Conservation (phyloP, 2,329 filamentous ascomycete species). For the Penicillium oxalicum region DNA sequence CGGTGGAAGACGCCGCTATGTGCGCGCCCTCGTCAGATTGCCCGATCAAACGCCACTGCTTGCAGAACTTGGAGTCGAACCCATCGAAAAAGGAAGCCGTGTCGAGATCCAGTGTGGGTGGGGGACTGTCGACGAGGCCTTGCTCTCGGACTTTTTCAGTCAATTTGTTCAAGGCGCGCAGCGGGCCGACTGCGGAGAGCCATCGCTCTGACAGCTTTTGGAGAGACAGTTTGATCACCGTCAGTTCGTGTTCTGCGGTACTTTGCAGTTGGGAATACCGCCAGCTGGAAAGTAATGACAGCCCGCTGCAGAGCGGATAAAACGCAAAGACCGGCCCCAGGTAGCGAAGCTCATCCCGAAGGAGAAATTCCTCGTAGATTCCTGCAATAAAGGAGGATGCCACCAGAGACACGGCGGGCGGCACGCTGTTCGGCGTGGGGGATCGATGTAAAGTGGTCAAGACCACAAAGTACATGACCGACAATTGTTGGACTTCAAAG, state of each 20-base stretch:
- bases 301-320: slow-evolving; percentile 37
- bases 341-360: slow-evolving; percentile 37
- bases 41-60: slow-evolving; percentile 19
- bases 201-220: slow-evolving; percentile 25
- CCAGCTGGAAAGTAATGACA: slow-evolving; percentile 37
- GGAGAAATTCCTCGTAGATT: slow-evolving; percentile 40
- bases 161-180: slow-evolving; percentile 21
- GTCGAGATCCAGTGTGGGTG: slow-evolving; percentile 14
- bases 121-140: slow-evolving; percentile 13
- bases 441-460: slow-evolving; percentile 37
- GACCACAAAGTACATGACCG: slow-evolving; percentile 35
- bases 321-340: slow-evolving; percentile 39
- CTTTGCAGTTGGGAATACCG: slow-evolving; percentile 29
- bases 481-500: slow-evolving; percentile 35
- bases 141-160: slow-evolving; percentile 21
- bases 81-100: slow-evolving; percentile 20
- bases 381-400: slow-evolving; percentile 40
- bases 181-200: slow-evolving; percentile 20
- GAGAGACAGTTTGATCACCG: slow-evolving; percentile 22
- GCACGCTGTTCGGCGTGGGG: slow-evolving; percentile 24
- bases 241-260: slow-evolving; percentile 20
- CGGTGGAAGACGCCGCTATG: neutral
- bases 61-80: slow-evolving; percentile 19
- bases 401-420: slow-evolving; percentile 34
- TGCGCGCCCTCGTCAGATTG: slow-evolving; percentile 8